Evolutionary conservation across 2,329 filamentous ascomycete species (phyloP), one percentile per base, ranked within the genome.

Genomic region (Fusarium albidum): DNA sequence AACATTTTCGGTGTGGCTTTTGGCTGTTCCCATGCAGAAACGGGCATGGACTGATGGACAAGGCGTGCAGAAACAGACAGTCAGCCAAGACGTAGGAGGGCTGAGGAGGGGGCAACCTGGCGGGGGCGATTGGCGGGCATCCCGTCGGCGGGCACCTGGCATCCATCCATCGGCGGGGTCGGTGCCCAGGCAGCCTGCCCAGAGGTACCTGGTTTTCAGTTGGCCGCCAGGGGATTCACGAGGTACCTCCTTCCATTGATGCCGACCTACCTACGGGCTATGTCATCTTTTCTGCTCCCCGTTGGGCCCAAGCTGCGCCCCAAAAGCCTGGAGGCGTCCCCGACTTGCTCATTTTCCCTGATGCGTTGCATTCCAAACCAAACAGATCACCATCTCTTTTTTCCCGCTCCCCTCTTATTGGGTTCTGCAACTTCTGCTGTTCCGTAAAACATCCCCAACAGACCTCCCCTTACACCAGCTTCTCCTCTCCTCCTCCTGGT

Each of bases 21-120:
- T 34, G 50, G 48, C 59, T 49, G 52, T 50, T 55, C 27, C 31
- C 42, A 32, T 51, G 47, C 47, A 41, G 49, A 33, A 48, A 37
- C 21, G 49, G 45, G 34, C 47, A 41, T 49, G 38, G 40, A 34
- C 45, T 18, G 55, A 41, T 49, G 38, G 40, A 34, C 45, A 26
- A 59, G 47, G 52, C 57, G 46, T 55, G 51, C 46, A 54, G 45
- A 32, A 46, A 51, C 37, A 47, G 48, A 28, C 34, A 41, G 12
- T 31, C 21, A 7, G 7, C 34, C 49, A 37, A 51, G 55, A 63
- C 46, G 64, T 66, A 65, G 64, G 64, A 67, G 64, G n/a, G n/a
- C n/a, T n/a, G n/a, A n/a, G n/a, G n/a, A n/a, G n/a, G n/a, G 64
- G 64, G 64, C 64, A 67, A 67, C 64, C 64, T 64, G 49, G 64